Evolutionary conservation across 352 stramenopile species (phyloP), one percentile per base, ranked within the genome.

Genomic region (Paralagenidium karlingii): DNA sequence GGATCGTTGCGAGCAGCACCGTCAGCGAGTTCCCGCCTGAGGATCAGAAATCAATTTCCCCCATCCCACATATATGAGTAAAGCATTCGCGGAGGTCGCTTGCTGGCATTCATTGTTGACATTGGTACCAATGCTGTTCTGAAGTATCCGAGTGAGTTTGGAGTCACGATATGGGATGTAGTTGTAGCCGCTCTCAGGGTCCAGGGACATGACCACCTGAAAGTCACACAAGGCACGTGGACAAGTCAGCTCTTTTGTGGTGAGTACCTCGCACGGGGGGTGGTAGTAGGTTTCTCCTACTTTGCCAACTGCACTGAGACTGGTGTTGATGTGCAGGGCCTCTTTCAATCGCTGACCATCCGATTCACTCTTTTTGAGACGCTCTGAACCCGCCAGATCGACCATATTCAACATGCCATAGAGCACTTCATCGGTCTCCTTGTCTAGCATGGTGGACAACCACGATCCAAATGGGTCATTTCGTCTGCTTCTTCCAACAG

Each of bases 111-210:
- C 22, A 7, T 36, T 36, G 3, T n/a, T 5, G 8, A 44, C 8
- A 32, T 9, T 53, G 43, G 10, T 48, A 76, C 69, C 77, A 39
- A 88, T 91, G 49, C 74, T 88, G 38, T 88, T 91, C 24, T 91
- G 77, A 5, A 91, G 53, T 12, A 91, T 44, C 8, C 77, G 66
- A 12, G 77, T 91, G 38, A 88, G 63, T 36, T 91, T 91, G 9
- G 74, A 88, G 43, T 88, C 77, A 24, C 77, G 64, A 30, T 91
- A 91, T 19, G 77, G 77, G 24, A 87, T 91, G 45, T 91, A 91
- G 42, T 91, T 86, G 47, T 88, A 91, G 27, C 77, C 70, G 28
- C 74, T 91, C 43, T 88, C 77, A 1, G 77, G 77, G 33, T 87
- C 74, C 25, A 88, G 54, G 9, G 71, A 88, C 77, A 91, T 91